Evolutionary conservation across 768 basidiomycete species (phyloP).

Genomic region (Lactarius trivialis): DNA sequence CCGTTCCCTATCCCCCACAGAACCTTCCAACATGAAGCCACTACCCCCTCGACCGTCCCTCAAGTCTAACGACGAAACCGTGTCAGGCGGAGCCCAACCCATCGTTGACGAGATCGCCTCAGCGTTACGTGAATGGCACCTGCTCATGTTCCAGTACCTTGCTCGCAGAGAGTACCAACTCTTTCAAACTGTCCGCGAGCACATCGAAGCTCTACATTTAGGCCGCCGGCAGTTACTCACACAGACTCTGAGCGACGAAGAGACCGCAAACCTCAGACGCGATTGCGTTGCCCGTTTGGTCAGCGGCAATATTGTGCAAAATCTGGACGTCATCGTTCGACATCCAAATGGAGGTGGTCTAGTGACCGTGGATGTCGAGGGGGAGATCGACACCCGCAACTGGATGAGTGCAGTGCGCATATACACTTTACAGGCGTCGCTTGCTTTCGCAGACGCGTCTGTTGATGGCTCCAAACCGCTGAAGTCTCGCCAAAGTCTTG

Average conservation of each 20-base stretch:
- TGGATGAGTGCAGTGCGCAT: slow-evolving; percentile 88
- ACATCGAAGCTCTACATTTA: slow-evolving; percentile 86
- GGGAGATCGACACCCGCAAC: slow-evolving; percentile 69
- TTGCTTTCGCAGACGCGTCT: slow-evolving; percentile 63
- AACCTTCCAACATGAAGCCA: slow-evolving; percentile 61
- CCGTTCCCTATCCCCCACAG: slow-evolving; percentile 56
- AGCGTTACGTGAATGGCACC: slow-evolving; percentile 93
- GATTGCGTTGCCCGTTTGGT: slow-evolving; percentile 88
- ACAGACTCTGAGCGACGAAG: slow-evolving; percentile 80
- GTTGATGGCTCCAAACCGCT: slow-evolving; percentile 33
- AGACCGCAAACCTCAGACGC: slow-evolving; percentile 70
- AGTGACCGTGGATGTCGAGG: slow-evolving; percentile 85
- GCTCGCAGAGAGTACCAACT: slow-evolving; percentile 83
- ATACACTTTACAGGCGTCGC: slow-evolving; percentile 82
- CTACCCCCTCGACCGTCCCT: slow-evolving; percentile 89
- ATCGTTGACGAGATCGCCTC: slow-evolving; percentile 97
- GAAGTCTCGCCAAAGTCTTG: slow-evolving; percentile 34
- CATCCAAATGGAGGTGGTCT: slow-evolving; percentile 89
- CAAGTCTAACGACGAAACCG: slow-evolving; percentile 91
- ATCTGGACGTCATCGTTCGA: slow-evolving; percentile 91
- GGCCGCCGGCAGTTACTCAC: slow-evolving; percentile 88
- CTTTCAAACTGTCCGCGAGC: slow-evolving; percentile 79
- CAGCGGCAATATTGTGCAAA: slow-evolving; percentile 85
- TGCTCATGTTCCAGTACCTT: slow-evolving; percentile 86
- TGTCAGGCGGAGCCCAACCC: slow-evolving; percentile 74